Conservation (phyloP, 2,329 filamentous ascomycete genomes). For the Ceratocystis eucalypticola region DNA sequence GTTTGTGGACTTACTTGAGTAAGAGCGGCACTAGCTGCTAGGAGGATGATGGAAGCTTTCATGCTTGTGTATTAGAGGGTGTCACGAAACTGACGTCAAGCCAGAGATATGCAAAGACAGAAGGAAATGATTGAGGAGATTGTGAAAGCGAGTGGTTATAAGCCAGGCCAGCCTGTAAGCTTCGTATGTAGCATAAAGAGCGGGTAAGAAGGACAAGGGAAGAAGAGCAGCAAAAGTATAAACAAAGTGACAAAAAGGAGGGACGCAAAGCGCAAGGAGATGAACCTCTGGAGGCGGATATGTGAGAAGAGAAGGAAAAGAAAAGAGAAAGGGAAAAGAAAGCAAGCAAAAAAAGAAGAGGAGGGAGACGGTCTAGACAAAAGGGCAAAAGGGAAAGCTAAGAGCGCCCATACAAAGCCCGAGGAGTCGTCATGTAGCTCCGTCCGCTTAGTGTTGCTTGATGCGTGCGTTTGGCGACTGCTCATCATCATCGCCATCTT, state of each 20-base stretch:
- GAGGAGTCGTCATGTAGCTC: too few relatives aligned
- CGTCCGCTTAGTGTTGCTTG: too few relatives aligned
- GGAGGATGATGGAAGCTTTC: slow-evolving; percentile 12
- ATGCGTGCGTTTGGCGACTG: too few relatives aligned
- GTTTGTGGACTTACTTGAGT: slow-evolving; percentile 2
- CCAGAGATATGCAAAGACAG: slow-evolving; percentile 17
- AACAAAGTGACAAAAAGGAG: not conserved
- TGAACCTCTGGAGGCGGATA: not conserved
- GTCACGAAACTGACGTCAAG: slow-evolving; percentile 11
- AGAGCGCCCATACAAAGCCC: not conserved
- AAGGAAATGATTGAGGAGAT: slow-evolving; percentile 20
- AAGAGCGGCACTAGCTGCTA: slow-evolving; percentile 12
- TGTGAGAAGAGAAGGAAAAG: not conserved
- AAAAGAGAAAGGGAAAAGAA: not conserved
- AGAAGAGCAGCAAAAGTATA: not conserved
- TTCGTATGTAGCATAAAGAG: not conserved
- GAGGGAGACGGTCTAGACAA: not conserved
- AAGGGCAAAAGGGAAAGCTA: not conserved
- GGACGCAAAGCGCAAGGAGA: not conserved
- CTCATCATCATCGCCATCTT: not conserved
- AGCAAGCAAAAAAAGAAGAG: not conserved
- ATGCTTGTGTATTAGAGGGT: not conserved
- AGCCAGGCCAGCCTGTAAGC: slow-evolving; percentile 16
- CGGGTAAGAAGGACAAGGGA: not conserved
- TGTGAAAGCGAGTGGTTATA: slow-evolving; percentile 18